These are phyloP conservation scores for Lanzia echinophila DNA, from an alignment of 2,329 filamentous ascomycete species.

Conservation along the genomic window DNA sequence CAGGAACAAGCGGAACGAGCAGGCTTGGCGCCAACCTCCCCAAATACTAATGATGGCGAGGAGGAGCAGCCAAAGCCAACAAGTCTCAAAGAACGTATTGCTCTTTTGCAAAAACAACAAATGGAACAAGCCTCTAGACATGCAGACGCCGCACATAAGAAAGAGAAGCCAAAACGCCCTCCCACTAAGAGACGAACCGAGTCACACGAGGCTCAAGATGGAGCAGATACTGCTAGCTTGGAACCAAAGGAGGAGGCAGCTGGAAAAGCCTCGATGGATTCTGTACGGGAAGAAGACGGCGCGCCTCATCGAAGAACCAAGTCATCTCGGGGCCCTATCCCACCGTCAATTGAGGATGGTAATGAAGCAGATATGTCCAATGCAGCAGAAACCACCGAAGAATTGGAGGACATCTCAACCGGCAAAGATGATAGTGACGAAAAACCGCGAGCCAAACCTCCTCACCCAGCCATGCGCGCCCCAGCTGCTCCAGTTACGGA, in stretches of 20 bases:
- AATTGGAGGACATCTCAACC: conserved; percentile 47
- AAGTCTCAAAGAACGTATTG: conserved; percentile 92
- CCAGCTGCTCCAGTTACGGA: conserved; percentile 34
- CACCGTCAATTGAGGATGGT: conserved; percentile 44
- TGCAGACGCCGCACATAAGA: conserved; percentile 69
- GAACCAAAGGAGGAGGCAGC: conserved; percentile 44
- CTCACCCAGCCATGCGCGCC: conserved; percentile 32
- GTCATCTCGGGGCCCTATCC: conserved; percentile 40
- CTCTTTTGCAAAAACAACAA: conserved; percentile 88
- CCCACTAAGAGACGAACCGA: conserved; percentile 57
- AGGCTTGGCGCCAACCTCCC: conserved; percentile 45
- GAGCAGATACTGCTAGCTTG: conserved; percentile 31
- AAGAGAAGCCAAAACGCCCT: conserved; percentile 79
- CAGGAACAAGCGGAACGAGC: conserved; percentile 61
- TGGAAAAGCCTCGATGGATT: conserved; percentile 46
- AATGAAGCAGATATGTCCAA: conserved; percentile 61
- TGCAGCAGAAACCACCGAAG: conserved; percentile 57
- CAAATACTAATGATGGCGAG: conserved; percentile 38
- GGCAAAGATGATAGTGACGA: conserved; percentile 72
- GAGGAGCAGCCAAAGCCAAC: conserved; percentile 87
- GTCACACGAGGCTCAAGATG: conserved; percentile 37
- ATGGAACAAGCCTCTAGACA: conserved; percentile 79
- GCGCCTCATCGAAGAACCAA: conserved; percentile 43
- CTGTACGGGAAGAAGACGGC: conserved; percentile 33
- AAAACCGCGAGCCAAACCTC: conserved; percentile 29